Percentiles rank a stretch among this genome's conserved stretches.
Conservation (phyloP, 2,329 filamentous ascomycete genomes). For the Venturia oleaginea region DNA sequence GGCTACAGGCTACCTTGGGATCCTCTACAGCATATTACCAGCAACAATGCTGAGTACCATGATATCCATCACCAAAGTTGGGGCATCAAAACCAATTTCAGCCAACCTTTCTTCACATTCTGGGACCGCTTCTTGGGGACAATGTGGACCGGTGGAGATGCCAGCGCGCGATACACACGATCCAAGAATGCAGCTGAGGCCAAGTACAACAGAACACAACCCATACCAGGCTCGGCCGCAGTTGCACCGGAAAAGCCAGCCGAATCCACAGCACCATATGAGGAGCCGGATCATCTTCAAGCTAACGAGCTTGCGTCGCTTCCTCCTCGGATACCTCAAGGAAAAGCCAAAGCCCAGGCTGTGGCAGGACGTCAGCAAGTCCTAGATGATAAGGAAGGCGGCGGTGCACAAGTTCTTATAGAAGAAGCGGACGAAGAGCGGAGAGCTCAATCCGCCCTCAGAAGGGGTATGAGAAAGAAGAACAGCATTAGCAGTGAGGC, state of each 20-base stretch:
- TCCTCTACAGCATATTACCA: conserved; percentile 80
- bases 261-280: conserved; percentile 3
- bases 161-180: background rate
- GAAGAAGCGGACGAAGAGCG: conserved; percentile 34
- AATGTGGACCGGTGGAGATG: conserved; percentile 55
- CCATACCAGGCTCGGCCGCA: background rate
- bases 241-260: background rate
- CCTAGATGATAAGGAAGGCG: conserved; percentile 28
- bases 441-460: conserved; percentile 16
- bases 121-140: conserved; percentile 82
- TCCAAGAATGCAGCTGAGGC: conserved; percentile 2
- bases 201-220: background rate
- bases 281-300: conserved; percentile 2
- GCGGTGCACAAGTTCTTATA: conserved; percentile 27
- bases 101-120: conserved; percentile 88
- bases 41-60: conserved; percentile 94
- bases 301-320: conserved; percentile 8
- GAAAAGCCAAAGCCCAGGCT: conserved; percentile 33
- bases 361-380: conserved; percentile 31
- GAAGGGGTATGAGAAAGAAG: conserved; percentile 21
- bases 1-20: conserved; percentile 95
- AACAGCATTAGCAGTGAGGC: conserved; percentile 21
- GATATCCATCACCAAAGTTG: conserved; percentile 98
- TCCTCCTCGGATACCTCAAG: conserved; percentile 21
- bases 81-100: conserved; percentile 96